Evolutionary conservation across 202 grass and related monocot species (phyloP).

Genomic region (Bolboschoenoplectus hybrid): DNA sequence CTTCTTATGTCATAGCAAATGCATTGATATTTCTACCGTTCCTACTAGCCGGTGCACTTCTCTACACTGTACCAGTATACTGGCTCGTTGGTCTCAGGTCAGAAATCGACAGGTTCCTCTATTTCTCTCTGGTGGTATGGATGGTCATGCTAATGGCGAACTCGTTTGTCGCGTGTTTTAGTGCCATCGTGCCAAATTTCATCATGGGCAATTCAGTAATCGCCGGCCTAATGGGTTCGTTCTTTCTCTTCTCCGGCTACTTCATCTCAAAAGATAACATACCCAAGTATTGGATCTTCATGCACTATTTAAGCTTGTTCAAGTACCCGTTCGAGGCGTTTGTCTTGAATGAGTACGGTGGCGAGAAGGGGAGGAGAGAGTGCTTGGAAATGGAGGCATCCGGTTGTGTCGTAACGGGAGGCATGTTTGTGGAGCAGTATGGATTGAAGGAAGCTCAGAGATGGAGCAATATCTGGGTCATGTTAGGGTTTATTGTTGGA

Average conservation of each 20-base stretch:
- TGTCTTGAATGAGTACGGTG: constrained; percentile 86
- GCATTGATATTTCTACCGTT: constrained; percentile 67
- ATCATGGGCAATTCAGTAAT: constrained; percentile 90
- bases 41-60: constrained; percentile 61
- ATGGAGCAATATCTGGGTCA: constrained; percentile 77
- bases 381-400: constrained; percentile 57
- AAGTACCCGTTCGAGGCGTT: constrained; percentile 98
- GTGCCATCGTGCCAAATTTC: constrained; percentile 81
- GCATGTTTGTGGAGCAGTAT: constrained; percentile 67
- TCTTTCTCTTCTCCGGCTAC: constrained; percentile 99
- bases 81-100: constrained; percentile 75
- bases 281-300: constrained; percentile 91
- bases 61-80: constrained; percentile 81
- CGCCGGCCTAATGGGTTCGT: constrained; percentile 75
- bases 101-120: constrained; percentile 62
- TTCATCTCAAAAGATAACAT: constrained; percentile 78
- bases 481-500: constrained; percentile 73
- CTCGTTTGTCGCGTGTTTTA: constrained; percentile 78
- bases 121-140: constrained; percentile 90
- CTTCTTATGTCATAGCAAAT: constrained; percentile 78
- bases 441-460: constrained; percentile 68
- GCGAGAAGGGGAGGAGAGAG: constrained; percentile 53
- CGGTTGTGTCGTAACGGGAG: constrained; percentile 62
- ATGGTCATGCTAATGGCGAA: constrained; percentile 92
- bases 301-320: constrained; percentile 97